Evolutionary conservation across 148 eudicot species (phyloP), one percentile per base, ranked within the genome.

Genomic region (Oxyria digyna): DNA sequence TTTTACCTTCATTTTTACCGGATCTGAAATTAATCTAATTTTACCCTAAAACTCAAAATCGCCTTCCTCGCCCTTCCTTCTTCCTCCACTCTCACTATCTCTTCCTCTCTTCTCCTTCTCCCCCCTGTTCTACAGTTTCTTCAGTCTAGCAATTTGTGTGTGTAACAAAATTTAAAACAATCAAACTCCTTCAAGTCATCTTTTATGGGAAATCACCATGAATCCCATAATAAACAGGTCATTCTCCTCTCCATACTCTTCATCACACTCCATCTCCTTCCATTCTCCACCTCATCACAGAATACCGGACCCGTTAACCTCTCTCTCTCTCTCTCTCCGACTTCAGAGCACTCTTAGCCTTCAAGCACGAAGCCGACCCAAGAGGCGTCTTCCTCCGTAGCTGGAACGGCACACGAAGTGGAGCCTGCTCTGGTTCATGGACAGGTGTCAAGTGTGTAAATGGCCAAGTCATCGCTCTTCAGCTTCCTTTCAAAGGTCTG

Each of bases 371-470:
- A 14, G 45, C 82, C 1, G 95, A 86, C 40, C 66, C 65, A 0
- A 77, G 75, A 31, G 85, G 85, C 29, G 70, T 80, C 20, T 49
- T 87, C 17, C 68, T 92, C 6, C 68, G 66, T 24, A 87, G 83
- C 85, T 89, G 96, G 91, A 85, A 86, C 42, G 82, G 80, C 18
- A 75, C 72, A 17, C 74, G 81, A 17, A 11, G 3, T 57, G 83
- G 78, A 46, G 87, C 85, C 20, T 92, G 98, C 63, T 84, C 93
- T 1, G 96, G 94, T 9, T 78, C 69, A n/a, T 92, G 96, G 96
- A 72, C 76, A 3, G 98, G 96, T 15, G 78, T 92, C 67, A 87
- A 76, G 74, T 92, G 98, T 71, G 73, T 72, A 0, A 72, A 82
- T 1, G 96, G 94, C 0, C 81, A 71, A 9, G 85, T 92, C 24